A percentile compares a stretch with the other conserved stretches of the same genome.
These are phyloP conservation scores for Adansonia digitata DNA, from an alignment of 345 rosid genomes.

Conservation along the genomic window DNA sequence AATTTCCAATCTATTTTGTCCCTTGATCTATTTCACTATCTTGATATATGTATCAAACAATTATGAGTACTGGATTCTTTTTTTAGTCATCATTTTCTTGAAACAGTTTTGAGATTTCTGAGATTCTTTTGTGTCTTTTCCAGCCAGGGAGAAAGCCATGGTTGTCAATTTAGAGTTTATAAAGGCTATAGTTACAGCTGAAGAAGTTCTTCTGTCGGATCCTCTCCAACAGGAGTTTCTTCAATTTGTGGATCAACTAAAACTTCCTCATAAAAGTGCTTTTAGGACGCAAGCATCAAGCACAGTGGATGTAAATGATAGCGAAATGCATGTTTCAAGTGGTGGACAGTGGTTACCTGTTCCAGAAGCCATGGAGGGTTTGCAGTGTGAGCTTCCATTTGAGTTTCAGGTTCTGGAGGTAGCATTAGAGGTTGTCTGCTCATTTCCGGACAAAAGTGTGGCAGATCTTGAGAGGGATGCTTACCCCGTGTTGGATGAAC, in stretches of 20 bases:
- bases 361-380: slow-evolving; percentile 67
- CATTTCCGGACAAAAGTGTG: slow-evolving; percentile 58
- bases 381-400: slow-evolving; percentile 80
- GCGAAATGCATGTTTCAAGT: slow-evolving; percentile 37
- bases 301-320: slow-evolving; percentile 25
- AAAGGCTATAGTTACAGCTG: slow-evolving; percentile 64
- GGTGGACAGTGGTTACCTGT: slow-evolving; percentile 45
- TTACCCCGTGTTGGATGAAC: slow-evolving; percentile 83
- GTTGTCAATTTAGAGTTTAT: slow-evolving; percentile 68
- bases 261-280: slow-evolving; percentile 43
- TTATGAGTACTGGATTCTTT: not conserved
- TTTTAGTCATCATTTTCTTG: not conserved
- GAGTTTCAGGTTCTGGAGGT: slow-evolving; percentile 96
- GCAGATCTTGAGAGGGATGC: slow-evolving; percentile 75
- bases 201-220: slow-evolving; percentile 58
- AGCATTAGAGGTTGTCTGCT: slow-evolving; percentile 79
- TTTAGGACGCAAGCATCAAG: slow-evolving; percentile 31
- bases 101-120: not conserved
- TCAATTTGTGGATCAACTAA: slow-evolving; percentile 61
- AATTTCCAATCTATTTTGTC: not conserved
- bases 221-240: slow-evolving; percentile 61
- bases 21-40: not conserved
- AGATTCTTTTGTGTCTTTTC: slow-evolving; percentile 1
- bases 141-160: slow-evolving; percentile 72
- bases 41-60: not conserved